Conservation (phyloP, 78 protist species). For the Tieghemostelium lacteum region DNA sequence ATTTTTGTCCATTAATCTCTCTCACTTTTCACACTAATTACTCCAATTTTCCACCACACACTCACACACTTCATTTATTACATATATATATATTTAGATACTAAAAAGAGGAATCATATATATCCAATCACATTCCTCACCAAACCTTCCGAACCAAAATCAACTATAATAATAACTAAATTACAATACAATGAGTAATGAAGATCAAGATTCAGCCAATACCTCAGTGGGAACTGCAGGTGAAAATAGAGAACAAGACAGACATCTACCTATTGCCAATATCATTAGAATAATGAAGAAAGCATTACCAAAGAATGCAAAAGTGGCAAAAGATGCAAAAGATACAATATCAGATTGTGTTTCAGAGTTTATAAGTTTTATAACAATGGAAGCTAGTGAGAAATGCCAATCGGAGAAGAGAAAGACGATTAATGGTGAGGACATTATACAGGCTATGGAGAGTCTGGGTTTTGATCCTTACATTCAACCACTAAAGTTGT, state of each 20-base stretch:
- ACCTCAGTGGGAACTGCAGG: too few relatives aligned
- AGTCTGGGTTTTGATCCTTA: slow-evolving; percentile 88
- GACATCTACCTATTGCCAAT: slow-evolving; percentile 91
- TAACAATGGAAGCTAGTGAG: slow-evolving; percentile 90
- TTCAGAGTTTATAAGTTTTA: slow-evolving; percentile 89
- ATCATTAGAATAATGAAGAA: slow-evolving; percentile 85
- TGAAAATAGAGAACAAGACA: slow-evolving; percentile 50
- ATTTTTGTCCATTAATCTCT: too few relatives aligned
- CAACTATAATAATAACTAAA: too few relatives aligned
- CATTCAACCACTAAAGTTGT: slow-evolving; percentile 81
- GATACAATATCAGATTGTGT: slow-evolving; percentile 92
- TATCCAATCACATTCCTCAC: too few relatives aligned
- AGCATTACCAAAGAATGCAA: slow-evolving; percentile 88
- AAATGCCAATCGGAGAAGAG: slow-evolving; percentile 86
- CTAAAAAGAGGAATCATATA: too few relatives aligned
- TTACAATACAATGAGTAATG: too few relatives aligned
- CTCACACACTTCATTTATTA: too few relatives aligned
- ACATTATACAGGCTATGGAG: slow-evolving; percentile 86
- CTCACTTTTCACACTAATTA: too few relatives aligned
- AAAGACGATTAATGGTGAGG: slow-evolving; percentile 92
- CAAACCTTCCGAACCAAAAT: too few relatives aligned
- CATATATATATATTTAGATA: too few relatives aligned
- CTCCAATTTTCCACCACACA: too few relatives aligned
- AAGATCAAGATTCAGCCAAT: too few relatives aligned
- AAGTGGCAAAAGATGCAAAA: slow-evolving; percentile 92